Evolutionary conservation across 2,329 filamentous ascomycete species (phyloP), one percentile per base, ranked within the genome.

Genomic region (Trichoderma sp.): DNA sequence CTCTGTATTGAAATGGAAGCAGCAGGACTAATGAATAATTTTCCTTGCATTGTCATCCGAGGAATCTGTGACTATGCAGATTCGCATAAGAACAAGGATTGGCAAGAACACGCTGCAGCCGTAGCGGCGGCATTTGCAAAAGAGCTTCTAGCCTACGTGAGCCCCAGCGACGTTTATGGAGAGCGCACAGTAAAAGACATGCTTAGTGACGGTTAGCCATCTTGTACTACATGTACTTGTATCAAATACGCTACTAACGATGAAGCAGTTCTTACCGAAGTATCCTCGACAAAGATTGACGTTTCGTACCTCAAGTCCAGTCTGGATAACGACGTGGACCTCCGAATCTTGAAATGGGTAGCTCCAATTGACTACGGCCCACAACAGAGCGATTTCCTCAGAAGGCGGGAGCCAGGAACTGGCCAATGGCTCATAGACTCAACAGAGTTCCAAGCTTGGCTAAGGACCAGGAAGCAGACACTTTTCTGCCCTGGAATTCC

Each of bases 401-500:
- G 65, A 4, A 77, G 79, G 14, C 80, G 82, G 56, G 82, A 88
- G 60, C 24, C 75, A 8, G 83, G 81, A 6, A 89, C 87, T 1
- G 85, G 87, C 0, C 75, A 84, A 68, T 89, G 87, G 87, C 80
- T 90, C 2, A 77, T 89, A 0, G 78, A 85, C 3, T 86, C 85
- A 0, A 4, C 4, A 0, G 81, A 85, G 33, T 87, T 81, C 75
- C 31, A 72, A 4, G 33, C 16, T 1, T 88, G 85, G 86, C 3
- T 83, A 1, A 11, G 63, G 0, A 53, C 60, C 0, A 38, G 74
- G 0, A 77, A 78, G 1, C 76, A 82, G 35, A 86, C 80, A 0
- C 76, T 89, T 0, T 88, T 87, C 76, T 89, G 85, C 75, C 83
- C 82, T 1, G 87, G 87, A 0, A 86, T 87, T 8, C 86, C 86